A percentile compares a stretch with the other conserved stretches of the same genome.
Conservation (phyloP, 2,329 filamentous ascomycete species). For the Malbranchea zuffiana region DNA sequence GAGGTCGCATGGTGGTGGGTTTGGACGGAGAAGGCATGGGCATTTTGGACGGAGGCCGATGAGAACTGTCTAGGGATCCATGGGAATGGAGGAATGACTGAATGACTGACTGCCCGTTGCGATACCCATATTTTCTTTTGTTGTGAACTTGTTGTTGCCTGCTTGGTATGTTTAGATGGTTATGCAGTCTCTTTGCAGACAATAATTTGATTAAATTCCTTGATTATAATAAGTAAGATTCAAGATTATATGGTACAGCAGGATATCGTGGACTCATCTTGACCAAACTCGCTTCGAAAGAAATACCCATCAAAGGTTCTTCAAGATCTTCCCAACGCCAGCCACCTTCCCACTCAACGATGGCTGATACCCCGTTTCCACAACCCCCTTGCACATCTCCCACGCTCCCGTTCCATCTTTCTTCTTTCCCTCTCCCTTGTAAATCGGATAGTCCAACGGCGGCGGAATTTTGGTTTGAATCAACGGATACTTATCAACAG, state of each 20-base stretch:
- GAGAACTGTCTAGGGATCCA: conserved; percentile 7
- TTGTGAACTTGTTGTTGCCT: no score
- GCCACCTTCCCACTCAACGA: conserved; percentile 32
- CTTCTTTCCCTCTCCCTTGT: conserved; percentile 42
- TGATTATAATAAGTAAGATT: no score
- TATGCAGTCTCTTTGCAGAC: no score
- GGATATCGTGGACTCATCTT: background rate
- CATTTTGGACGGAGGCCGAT: conserved; percentile 9
- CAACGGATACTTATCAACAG: conserved; percentile 56
- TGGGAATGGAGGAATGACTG: no score
- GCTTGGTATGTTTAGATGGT: no score
- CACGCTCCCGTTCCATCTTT: conserved; percentile 52
- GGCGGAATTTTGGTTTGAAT: conserved; percentile 67
- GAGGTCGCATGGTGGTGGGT: background rate
- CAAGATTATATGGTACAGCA: no score
- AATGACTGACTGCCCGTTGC: no score
- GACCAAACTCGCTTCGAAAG: no score
- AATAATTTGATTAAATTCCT: no score
- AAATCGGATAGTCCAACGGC: conserved; percentile 71
- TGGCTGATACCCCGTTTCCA: conserved; percentile 38
- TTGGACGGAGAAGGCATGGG: background rate
- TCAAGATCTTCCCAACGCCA: conserved; percentile 30
- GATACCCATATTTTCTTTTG: background rate
- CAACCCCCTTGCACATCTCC: conserved; percentile 39
- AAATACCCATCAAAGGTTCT: conserved; percentile 33